These are phyloP conservation scores for Auriscalpium microsporum DNA, from an alignment of 768 basidiomycete species.

Conservation along the genomic window DNA sequence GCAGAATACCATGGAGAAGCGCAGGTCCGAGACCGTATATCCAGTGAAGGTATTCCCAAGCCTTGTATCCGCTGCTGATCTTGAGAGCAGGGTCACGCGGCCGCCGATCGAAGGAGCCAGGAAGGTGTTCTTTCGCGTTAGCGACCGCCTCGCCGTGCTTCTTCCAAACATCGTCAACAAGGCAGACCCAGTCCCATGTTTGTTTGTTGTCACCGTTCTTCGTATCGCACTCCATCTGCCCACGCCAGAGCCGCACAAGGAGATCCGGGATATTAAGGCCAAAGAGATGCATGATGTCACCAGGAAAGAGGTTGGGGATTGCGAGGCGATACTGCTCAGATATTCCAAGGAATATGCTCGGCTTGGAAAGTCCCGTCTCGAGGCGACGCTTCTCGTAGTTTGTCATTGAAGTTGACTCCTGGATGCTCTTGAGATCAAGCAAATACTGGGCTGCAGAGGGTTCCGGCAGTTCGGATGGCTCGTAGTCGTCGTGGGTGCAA, in stretches of 20 bases:
- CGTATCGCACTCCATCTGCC: conserved; percentile 1
- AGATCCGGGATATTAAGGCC: conserved; percentile 5
- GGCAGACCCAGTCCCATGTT: conserved; percentile 25
- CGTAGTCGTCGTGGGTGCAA: neutral
- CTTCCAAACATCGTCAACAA: conserved; percentile 23
- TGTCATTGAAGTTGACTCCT: neutral
- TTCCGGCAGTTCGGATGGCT: neutral
- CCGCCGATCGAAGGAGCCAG: conserved; percentile 32
- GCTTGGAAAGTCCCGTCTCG: conserved; percentile 1
- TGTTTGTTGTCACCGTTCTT: neutral
- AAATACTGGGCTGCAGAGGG: neutral
- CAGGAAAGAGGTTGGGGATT: neutral
- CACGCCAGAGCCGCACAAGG: conserved; percentile 4
- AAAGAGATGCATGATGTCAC: conserved; percentile 10
- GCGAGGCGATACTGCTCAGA: neutral
- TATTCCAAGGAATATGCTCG: neutral
- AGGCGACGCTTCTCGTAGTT: neutral
- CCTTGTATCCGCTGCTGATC: conserved; percentile 26
- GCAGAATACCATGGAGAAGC: conserved; percentile 19
- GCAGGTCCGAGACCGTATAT: conserved; percentile 18
- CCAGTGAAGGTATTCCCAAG: conserved; percentile 17
- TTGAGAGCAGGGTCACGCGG: conserved; percentile 34
- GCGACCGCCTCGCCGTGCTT: conserved; percentile 28
- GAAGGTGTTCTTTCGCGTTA: conserved; percentile 24
- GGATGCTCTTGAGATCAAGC: neutral